Conservation (phyloP, 1,139 yeast species). For the Saccharomyces hybrid region DNA sequence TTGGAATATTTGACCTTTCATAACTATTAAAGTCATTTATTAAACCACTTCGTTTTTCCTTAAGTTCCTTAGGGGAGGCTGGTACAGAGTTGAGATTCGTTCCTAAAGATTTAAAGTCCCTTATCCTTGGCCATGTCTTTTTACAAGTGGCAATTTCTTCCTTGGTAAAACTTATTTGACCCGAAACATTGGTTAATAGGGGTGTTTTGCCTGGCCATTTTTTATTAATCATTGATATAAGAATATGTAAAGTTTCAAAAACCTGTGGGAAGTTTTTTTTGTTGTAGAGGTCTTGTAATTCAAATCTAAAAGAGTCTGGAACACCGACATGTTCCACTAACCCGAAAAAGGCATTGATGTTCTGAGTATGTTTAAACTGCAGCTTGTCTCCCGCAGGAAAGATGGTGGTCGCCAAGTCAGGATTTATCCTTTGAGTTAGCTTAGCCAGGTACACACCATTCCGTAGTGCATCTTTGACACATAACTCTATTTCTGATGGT, state of each 20-base stretch:
- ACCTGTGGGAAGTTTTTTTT: slow-evolving; percentile 91
- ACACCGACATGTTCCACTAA: slow-evolving; percentile 64
- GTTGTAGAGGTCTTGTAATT: slow-evolving; percentile 86
- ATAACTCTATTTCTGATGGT: slow-evolving; percentile 45
- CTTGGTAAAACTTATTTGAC: slow-evolving; percentile 53
- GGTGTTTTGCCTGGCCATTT: slow-evolving; percentile 44
- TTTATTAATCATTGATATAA: slow-evolving; percentile 57
- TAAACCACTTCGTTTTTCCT: slow-evolving; percentile 11
- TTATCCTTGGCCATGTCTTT: slow-evolving; percentile 44
- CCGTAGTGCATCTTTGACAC: slow-evolving; percentile 55
- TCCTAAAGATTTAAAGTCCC: slow-evolving; percentile 46
- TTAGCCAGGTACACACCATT: slow-evolving; percentile 85
- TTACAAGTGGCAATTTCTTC: slow-evolving; percentile 67
- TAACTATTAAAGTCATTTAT: slow-evolving; percentile 20
- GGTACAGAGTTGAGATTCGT: slow-evolving; percentile 12
- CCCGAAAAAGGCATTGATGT: slow-evolving; percentile 76
- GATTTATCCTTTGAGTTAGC: slow-evolving; percentile 64
- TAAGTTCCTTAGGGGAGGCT: slow-evolving; percentile 2
- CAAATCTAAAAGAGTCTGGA: slow-evolving; percentile 84
- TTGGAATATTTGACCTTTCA: slow-evolving; percentile 1
- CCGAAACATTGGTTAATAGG: slow-evolving; percentile 55
- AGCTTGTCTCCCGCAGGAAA: slow-evolving; percentile 49
- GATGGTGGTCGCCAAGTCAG: slow-evolving; percentile 51
- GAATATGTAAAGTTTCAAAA: slow-evolving; percentile 86
- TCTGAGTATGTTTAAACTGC: slow-evolving; percentile 88